These are phyloP conservation scores for Saccharomyces jurei DNA, from an alignment of 805 yeast genomes.

Conservation along the genomic window DNA sequence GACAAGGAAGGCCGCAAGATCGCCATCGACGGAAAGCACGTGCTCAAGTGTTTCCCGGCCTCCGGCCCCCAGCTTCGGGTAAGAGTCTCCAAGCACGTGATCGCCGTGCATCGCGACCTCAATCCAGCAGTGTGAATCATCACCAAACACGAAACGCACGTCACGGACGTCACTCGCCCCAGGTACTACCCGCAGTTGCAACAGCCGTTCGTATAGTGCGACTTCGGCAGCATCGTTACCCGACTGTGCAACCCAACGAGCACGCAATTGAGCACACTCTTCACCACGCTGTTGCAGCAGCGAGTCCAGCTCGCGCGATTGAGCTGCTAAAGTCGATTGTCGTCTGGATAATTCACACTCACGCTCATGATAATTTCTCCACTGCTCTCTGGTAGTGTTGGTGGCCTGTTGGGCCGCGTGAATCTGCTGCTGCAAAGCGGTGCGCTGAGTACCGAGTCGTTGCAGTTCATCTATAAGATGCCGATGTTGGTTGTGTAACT, in stretches of 20 bases:
- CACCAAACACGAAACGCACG: background rate
- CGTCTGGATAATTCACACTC: background rate
- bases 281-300: background rate
- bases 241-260: background rate
- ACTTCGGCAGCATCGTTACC: background rate
- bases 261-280: background rate
- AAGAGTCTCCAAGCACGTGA: background rate
- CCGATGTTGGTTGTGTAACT: background rate
- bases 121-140: background rate
- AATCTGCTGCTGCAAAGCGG: background rate
- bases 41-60: background rate
- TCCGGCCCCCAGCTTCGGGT: background rate
- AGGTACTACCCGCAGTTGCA: background rate
- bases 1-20: background rate
- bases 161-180: background rate
- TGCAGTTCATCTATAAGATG: background rate
- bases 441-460: background rate
- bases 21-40: background rate
- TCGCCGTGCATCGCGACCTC: background rate
- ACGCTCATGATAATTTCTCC: background rate
- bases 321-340: background rate
- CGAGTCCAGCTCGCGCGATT: background rate
- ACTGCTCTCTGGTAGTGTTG: background rate
- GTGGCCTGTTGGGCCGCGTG: background rate
- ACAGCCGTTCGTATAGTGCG: background rate